Evolutionary conservation across 345 rosid species (phyloP).

Genomic region (Salix brachista): DNA sequence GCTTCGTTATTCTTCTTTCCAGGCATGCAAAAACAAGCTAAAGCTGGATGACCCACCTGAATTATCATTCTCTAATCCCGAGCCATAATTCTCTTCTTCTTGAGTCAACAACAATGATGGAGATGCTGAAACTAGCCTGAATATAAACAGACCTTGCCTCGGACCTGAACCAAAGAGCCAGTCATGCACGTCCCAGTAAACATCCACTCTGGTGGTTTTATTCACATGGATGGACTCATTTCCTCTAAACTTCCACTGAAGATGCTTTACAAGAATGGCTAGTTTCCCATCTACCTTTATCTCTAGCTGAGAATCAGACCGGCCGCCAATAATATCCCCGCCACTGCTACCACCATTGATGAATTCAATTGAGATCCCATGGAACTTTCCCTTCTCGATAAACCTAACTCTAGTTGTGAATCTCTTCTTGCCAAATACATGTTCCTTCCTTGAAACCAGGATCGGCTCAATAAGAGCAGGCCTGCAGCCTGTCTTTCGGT

Average conservation of each 20-base stretch:
- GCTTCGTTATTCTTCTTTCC: conserved; percentile 38
- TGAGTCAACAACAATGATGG: conserved; percentile 18
- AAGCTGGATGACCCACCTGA: conserved; percentile 32
- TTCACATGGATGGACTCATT: conserved; percentile 34
- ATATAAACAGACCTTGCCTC: conserved; percentile 48
- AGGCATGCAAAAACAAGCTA: conserved; percentile 50
- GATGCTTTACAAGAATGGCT: conserved; percentile 42
- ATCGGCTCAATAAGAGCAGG: conserved; percentile 49
- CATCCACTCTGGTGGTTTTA: conserved; percentile 29
- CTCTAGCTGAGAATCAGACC: conserved; percentile 38
- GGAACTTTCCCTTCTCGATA: conserved; percentile 33
- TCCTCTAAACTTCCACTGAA: conserved; percentile 63
- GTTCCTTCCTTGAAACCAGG: conserved; percentile 46
- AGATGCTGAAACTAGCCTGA: conserved; percentile 37
- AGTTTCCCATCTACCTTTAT: conserved; percentile 44
- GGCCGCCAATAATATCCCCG: neutral
- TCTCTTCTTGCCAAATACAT: conserved; percentile 47
- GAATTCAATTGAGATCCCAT: conserved; percentile 42
- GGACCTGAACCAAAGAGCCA: conserved; percentile 53
- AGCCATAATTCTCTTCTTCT: conserved; percentile 13
- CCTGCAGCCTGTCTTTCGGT: conserved; percentile 43
- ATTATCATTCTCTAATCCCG: conserved; percentile 15
- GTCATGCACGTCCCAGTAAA: conserved; percentile 58
- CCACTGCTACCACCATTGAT: neutral
- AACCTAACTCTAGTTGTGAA: conserved; percentile 39